Base-by-base conservation (phyloP, 768 basidiomycete genomes). In the Boletus rubescentipes region DNA sequence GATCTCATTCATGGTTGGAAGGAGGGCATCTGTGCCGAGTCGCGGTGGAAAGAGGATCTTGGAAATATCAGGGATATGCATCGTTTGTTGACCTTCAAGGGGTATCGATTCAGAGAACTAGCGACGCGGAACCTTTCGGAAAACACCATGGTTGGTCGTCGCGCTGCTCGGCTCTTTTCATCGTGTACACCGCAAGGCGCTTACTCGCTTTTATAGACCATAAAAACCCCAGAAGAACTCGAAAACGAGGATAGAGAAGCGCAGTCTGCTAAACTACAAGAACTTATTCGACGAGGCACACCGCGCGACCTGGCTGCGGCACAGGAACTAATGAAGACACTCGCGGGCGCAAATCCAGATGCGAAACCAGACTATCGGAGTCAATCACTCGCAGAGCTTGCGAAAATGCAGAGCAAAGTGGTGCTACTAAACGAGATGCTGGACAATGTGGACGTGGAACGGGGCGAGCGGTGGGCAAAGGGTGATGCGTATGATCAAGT, bases 61-160 rank as follows among this genome's bases (percentile, higher is more conserved):
- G 92, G 91, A 9, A 98, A 98, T 64, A 97, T 99, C 54, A 73
- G 96, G 61, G 97, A 99, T 73, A 99, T 99, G 97, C 92, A 98
- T 70, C 77, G 96, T 21, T 70, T 99, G 49, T 71, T 99, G 61
- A 88, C 85, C 7, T 98, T 95, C 80, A 99, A 98, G 68, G 97
- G 96, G 58, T 86, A 86, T 69, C 79, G 87, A 16, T 91, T 91
- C 72, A 78, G 87, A 51, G 86, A 89, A 31, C 46, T 69, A 2
- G 46, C 65, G 35, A 67, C 65, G 39, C 59, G 59, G 9, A 57
- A 53, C 32, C 3, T 49, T 11, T 10, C 56, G 5, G 62, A 65
- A 30, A 54, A 62, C 29, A 53, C 62, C 5, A 61, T 71, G 60
- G 68, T 70, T 16, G 29, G 66, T 31, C 14, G 11, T 20, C 1